These are phyloP conservation scores for Cicer arietinum DNA, from an alignment of 306 rosid species.

Conservation along the genomic window DNA sequence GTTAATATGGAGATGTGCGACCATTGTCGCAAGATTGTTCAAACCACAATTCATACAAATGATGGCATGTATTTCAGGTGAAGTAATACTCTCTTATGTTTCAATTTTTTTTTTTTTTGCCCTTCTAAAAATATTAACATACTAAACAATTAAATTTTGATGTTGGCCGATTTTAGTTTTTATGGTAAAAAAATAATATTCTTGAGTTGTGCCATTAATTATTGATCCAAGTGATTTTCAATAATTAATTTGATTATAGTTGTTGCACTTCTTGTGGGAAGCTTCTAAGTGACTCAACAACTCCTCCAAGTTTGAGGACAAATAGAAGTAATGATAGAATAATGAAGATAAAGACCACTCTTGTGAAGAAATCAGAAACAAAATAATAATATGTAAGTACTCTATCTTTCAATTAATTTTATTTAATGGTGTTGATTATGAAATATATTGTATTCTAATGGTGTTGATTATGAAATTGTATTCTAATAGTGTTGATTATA, in stretches of 20 bases:
- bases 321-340: not conserved
- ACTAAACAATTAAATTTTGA: not conserved
- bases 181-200: not conserved
- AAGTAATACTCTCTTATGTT: not conserved
- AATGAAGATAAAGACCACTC: not conserved
- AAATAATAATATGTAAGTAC: not conserved
- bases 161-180: not conserved
- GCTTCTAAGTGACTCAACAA: conserved; percentile 7
- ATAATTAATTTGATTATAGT: conserved; percentile 16
- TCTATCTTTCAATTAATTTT: not conserved
- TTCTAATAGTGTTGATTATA: no score
- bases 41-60: not conserved
- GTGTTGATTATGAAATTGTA: no score
- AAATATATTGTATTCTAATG: no score
- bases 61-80: not conserved
- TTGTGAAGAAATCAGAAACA: not conserved
- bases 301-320: not conserved
- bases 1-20: conserved; percentile 28
- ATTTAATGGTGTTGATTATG: not conserved
- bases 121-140: no score
- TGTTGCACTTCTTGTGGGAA: conserved; percentile 39
- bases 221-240: not conserved
- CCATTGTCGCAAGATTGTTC: conserved; percentile 30
- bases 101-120: not conserved
- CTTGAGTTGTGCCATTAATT: not conserved